A percentile compares a stretch with the other conserved stretches of the same genome.
phyloP scores from a whole-genome alignment of 306 rosid species.

The Quercus gilva region DNA sequence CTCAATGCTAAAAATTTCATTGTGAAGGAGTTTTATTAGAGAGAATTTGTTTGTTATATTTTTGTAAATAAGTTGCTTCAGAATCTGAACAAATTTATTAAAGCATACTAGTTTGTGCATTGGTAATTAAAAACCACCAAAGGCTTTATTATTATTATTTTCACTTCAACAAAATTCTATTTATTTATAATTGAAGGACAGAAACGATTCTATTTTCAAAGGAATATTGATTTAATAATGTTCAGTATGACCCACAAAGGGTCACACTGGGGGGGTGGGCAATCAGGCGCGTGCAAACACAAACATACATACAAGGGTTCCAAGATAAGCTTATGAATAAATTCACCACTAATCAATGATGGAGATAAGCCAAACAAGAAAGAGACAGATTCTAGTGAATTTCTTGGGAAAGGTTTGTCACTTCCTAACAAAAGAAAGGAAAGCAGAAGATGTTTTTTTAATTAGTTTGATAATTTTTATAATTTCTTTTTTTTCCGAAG shows the following conservation, averaged over 20 bases:
- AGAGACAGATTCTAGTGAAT: constrained; percentile 59
- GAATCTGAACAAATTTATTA: background rate
- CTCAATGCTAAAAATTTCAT: too few relatives aligned
- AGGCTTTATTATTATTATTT: too few relatives aligned
- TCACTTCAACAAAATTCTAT: too few relatives aligned
- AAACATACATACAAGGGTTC: background rate
- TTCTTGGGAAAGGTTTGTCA: constrained; percentile 57
- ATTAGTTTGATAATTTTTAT: constrained; percentile 26
- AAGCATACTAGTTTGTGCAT: background rate
- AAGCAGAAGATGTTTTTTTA: constrained; percentile 27
- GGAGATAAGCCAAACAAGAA: constrained; percentile 60
- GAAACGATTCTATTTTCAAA: too few relatives aligned
- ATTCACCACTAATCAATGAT: constrained; percentile 41
- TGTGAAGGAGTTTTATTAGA: too few relatives aligned
- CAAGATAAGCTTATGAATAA: constrained; percentile 37
- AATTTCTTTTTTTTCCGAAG: constrained; percentile 2
- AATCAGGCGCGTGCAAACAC: constrained; percentile 2
- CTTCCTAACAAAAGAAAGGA: constrained; percentile 43
- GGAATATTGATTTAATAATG: too few relatives aligned
- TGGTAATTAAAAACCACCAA: too few relatives aligned
- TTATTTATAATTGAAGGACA: too few relatives aligned
- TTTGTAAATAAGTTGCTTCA: background rate
- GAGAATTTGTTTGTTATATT: background rate
- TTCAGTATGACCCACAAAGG: background rate
- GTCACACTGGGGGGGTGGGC: background rate